phyloP scores from a whole-genome alignment of 1,139 yeast genomes.

The Scheffersomyces illinoinensis region DNA sequence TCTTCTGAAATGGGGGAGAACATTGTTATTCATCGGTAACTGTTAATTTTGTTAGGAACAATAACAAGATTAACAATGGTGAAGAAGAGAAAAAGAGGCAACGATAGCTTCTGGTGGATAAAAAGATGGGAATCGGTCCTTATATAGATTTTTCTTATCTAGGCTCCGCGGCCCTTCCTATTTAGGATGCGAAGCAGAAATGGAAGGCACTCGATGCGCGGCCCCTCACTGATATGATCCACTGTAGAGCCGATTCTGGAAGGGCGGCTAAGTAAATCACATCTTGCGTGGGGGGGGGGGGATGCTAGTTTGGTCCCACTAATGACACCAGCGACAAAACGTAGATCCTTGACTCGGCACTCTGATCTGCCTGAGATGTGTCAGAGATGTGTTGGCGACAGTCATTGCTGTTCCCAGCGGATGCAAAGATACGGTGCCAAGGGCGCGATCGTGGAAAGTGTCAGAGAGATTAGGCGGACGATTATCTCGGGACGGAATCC shows the following conservation, averaged over 20 bases:
- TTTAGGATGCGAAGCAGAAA: neutral
- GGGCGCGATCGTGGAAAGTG: too few relatives aligned
- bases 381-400: too few relatives aligned
- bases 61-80: neutral
- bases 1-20: slow-evolving; percentile 35
- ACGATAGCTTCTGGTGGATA: neutral
- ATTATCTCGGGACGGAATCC: too few relatives aligned
- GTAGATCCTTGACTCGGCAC: too few relatives aligned
- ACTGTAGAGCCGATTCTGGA: neutral
- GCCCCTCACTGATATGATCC: neutral
- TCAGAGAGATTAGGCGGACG: too few relatives aligned
- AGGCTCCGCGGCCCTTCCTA: neutral
- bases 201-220: neutral
- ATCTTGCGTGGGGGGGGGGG: too few relatives aligned
- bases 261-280: neutral
- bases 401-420: too few relatives aligned
- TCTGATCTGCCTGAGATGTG: too few relatives aligned
- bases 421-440: too few relatives aligned
- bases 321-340: too few relatives aligned
- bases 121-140: neutral
- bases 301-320: too few relatives aligned
- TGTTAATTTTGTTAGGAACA: neutral
- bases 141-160: neutral
- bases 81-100: neutral
- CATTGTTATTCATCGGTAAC: slow-evolving; percentile 16